Conservation (phyloP, 192 early-diverging fungal species). For the Tieghemiomyces parasiticus region DNA sequence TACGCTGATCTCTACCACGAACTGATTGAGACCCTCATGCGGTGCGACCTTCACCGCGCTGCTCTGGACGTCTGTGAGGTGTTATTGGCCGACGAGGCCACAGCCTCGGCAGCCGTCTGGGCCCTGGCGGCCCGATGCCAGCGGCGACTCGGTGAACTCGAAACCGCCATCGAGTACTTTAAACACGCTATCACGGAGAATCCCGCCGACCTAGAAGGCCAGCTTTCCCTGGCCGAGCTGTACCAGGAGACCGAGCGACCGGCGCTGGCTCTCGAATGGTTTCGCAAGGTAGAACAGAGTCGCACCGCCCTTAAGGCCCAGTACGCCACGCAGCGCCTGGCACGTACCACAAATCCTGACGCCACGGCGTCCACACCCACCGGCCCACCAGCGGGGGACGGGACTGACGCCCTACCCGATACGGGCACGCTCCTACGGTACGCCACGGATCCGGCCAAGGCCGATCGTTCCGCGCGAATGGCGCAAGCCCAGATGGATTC, state of each 20-base stretch:
- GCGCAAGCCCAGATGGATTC: background rate
- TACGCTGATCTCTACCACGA: constrained; percentile 60
- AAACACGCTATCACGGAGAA: constrained; percentile 30
- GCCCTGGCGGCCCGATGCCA: constrained; percentile 40
- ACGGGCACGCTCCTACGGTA: background rate
- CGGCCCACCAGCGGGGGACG: background rate
- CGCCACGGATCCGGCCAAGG: background rate
- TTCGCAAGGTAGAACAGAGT: constrained; percentile 21
- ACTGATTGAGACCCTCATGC: constrained; percentile 57
- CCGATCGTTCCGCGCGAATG: background rate
- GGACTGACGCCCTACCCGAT: background rate
- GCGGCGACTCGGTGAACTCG: constrained; percentile 35
- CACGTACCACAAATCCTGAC: background rate
- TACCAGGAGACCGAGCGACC: constrained; percentile 41
- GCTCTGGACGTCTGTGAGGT: constrained; percentile 43
- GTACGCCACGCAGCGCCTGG: constrained; percentile 1
- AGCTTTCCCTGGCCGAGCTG: constrained; percentile 39
- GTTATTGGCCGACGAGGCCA: constrained; percentile 11
- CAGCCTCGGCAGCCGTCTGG: constrained; percentile 27
- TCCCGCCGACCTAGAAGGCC: constrained; percentile 38
- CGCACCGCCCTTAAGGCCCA: constrained; percentile 11
- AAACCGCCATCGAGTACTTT: constrained; percentile 34
- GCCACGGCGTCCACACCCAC: background rate
- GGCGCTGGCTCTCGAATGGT: constrained; percentile 20
- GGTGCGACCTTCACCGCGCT: constrained; percentile 37